phyloP scores from a whole-genome alignment of 2,329 filamentous ascomycete species.

The Iodosphaeria phyllophila region DNA sequence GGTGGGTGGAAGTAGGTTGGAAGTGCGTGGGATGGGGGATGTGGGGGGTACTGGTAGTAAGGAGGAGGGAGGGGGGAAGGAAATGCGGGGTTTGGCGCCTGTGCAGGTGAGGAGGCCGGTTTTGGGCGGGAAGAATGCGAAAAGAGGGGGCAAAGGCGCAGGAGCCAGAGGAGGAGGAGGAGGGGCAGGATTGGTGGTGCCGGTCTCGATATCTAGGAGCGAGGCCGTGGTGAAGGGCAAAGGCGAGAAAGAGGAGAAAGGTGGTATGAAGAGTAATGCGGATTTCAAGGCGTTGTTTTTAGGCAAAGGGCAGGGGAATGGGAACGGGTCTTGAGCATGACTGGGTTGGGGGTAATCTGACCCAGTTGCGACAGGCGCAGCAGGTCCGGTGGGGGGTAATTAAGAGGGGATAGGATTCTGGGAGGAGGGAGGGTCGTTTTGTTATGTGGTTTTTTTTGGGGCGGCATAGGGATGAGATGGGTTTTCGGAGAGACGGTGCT shows the following conservation, averaged over 20 bases:
- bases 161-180: constrained; percentile 4
- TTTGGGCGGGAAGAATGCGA: constrained; percentile 7
- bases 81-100: constrained; percentile 23
- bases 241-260: constrained; percentile 6
- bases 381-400: too few species aligned
- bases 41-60: constrained; percentile 11
- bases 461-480: too few species aligned
- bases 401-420: too few species aligned
- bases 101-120: too few species aligned
- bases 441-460: too few species aligned
- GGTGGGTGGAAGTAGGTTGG: constrained; percentile 30
- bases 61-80: constrained; percentile 16
- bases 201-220: too few species aligned
- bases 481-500: too few species aligned
- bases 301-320: constrained; percentile 5
- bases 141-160: constrained; percentile 2
- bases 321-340: constrained; percentile 1
- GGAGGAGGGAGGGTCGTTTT: too few species aligned
- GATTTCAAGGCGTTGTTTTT: constrained; percentile 38
- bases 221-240: constrained; percentile 8
- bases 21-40: too few species aligned
- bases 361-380: too few species aligned
- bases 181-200: constrained; percentile 4
- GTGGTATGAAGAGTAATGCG: constrained; percentile 29
- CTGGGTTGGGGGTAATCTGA: too few species aligned